phyloP scores from a whole-genome alignment of 2,329 filamentous ascomycete genomes.

The Fusarium decemcellulare region DNA sequence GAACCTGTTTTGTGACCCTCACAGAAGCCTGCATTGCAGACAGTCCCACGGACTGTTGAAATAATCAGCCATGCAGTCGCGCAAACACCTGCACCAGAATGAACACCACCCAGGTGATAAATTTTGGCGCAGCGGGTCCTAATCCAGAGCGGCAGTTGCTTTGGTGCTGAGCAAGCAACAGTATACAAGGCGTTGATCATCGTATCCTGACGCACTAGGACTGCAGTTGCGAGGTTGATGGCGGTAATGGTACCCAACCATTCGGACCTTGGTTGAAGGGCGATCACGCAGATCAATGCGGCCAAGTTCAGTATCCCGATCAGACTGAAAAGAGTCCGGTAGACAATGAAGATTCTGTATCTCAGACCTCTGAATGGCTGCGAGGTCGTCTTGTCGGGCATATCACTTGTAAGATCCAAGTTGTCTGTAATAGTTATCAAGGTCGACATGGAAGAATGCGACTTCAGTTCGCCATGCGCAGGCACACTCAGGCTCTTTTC shows the following conservation, averaged over 20 bases:
- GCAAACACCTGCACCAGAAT: slow-evolving; percentile 65
- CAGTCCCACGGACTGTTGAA: slow-evolving; percentile 56
- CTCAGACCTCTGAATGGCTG: slow-evolving; percentile 58
- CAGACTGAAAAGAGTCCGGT: slow-evolving; percentile 69
- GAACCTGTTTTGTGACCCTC: slow-evolving; percentile 52
- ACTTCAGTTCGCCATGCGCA: slow-evolving; percentile 46
- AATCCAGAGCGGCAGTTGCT: slow-evolving; percentile 62
- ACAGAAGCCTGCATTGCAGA: slow-evolving; percentile 51
- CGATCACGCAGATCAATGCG: slow-evolving; percentile 60
- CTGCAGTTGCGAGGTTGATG: slow-evolving; percentile 64
- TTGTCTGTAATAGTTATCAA: slow-evolving; percentile 47
- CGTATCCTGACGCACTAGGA: slow-evolving; percentile 67
- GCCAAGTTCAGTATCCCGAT: slow-evolving; percentile 65
- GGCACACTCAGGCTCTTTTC: slow-evolving; percentile 2
- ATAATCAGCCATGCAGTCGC: slow-evolving; percentile 65
- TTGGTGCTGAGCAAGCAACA: slow-evolving; percentile 60
- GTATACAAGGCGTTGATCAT: slow-evolving; percentile 67
- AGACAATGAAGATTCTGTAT: slow-evolving; percentile 65
- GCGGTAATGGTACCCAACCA: slow-evolving; percentile 60
- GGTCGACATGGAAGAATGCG: slow-evolving; percentile 51
- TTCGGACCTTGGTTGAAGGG: slow-evolving; percentile 51
- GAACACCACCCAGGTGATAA: slow-evolving; percentile 67
- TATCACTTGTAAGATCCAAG: slow-evolving; percentile 47
- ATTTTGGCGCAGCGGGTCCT: slow-evolving; percentile 64
- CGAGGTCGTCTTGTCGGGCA: slow-evolving; percentile 58